Evolutionary conservation across 179 eudicot species (phyloP), one percentile per base, ranked within the genome.

Genomic region (Vitellaria paradoxa): DNA sequence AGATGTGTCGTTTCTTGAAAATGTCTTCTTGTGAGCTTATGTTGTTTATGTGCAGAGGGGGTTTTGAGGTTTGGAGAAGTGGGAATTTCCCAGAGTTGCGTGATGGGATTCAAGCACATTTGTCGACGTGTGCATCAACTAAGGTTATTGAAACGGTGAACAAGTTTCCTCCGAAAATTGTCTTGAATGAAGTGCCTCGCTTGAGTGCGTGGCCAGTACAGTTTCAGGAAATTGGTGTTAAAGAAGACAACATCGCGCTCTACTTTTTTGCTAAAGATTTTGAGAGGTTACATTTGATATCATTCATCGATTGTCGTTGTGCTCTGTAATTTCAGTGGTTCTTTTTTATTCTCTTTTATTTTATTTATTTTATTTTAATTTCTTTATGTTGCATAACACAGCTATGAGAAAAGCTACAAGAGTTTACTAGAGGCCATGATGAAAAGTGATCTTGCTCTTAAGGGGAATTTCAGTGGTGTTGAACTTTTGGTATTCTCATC

Each of bases 401-500:
- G 99, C 84, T 91, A 93, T 74, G 81, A 84, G 82, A 91, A 88
- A 85, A 90, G 88, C 78, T 96, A 93, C 96, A 92, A 90, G 87
- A 78, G 78, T 78, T 79, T 90, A 84, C 76, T 95, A 78, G 96
- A 93, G 76, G 87, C 84, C 73, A 89, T 96, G 98, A 90, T 88
- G 84, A 91, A 82, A 84, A 86, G 87, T 82, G 98, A 96, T 78
- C 84, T 92, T 69, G 98, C 98, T 81, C 93, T 93, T 30, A 85
- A 80, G 87, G 98, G 94, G 76, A 85, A 83, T 79, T 67, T 92
- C 52, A 82, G 86, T 85, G 98, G 93, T 46, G 86, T 87, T 80
- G 98, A 96, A 74, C 94, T 96, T 66, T 87, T 96, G 77, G 87
- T 96, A 82, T 96, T 91, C 83, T 91, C 98, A 65, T 96, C 99